A percentile compares a stretch with the other conserved stretches of the same genome.
Conservation (phyloP, 2,329 filamentous ascomycete genomes). For the Blastomyces gilchristii region DNA sequence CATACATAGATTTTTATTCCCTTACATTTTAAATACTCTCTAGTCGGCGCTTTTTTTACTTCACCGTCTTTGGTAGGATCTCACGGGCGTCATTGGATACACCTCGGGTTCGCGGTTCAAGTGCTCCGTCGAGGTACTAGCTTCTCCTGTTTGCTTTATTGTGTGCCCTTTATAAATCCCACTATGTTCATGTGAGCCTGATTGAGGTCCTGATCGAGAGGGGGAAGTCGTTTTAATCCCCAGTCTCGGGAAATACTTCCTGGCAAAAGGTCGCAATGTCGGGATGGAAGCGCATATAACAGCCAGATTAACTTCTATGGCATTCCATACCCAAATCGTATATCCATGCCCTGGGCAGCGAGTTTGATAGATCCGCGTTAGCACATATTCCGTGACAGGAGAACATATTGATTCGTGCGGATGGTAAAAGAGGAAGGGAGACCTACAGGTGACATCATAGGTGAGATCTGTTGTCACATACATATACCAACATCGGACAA, state of each 20-base stretch:
- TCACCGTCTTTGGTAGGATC: neutral
- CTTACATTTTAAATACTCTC: neutral
- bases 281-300: constrained; percentile 19
- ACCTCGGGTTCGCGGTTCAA: neutral
- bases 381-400: neutral
- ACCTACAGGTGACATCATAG: constrained; percentile 17
- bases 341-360: constrained; percentile 15
- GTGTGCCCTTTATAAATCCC: constrained; percentile 11
- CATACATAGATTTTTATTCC: neutral
- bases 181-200: neutral
- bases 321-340: constrained; percentile 17
- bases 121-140: constrained; percentile 2
- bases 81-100: constrained; percentile 1
- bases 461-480: constrained; percentile 9
- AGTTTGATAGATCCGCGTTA: neutral
- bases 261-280: constrained; percentile 15
- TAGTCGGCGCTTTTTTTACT: neutral
- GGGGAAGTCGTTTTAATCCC: constrained; percentile 7
- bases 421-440: neutral
- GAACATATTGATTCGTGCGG: neutral
- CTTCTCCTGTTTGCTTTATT: constrained; percentile 8
- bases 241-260: constrained; percentile 11
- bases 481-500: constrained; percentile 14
- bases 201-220: neutral
- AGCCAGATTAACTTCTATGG: constrained; percentile 17